Evolutionary conservation across 208 protist species (phyloP), one percentile per base, ranked within the genome.

Genomic region (Trypanosomatidae sp.): DNA sequence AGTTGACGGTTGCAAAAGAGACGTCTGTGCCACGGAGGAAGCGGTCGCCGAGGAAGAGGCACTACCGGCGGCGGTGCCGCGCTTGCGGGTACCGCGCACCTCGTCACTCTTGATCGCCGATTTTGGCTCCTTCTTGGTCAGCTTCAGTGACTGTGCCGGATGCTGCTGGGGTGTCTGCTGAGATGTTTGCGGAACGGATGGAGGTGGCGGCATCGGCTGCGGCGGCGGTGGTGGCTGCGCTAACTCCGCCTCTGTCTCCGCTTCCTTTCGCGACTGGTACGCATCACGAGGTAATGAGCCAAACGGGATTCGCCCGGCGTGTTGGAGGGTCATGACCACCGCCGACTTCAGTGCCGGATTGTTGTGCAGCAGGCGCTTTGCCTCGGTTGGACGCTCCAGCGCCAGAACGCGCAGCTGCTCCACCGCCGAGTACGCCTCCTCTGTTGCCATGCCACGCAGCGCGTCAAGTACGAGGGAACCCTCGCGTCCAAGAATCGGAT

Each of bases 361-460:
- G 56, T 86, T 86, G 36, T 89, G 79, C 25, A 97, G 81, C 58
- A 97, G 67, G 44, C 71, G 66, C 58, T 82, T 79, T 30, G 90
- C 92, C 69, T 91, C 92, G 30, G 76, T 72, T 30, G 77, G 85
- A 3, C 86, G 85, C 70, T 93, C 90, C 9, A 97, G 69, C 58
- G 86, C 90, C 62, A 97, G 71, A 8, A 94, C 88, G 43, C 92
- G 92, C 43, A 97, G 82, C 79, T 97, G 92, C 82, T 97, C 90
- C 44, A 95, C 90, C 30, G 92, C 92, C 80, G 93, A 89, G 82
- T 97, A 97, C 30, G 89, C 89, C 22, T 94, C 89, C 47, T 89
- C 77, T 12, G 81, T 76, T 10, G 86, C 39, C 66, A 90, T 88
- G 30, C 81, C 69, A 13, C 85, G 77, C 52, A 95, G 77, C 13